Evolutionary conservation across 768 basidiomycete genomes (phyloP).

Genomic region (Mycena filopes): DNA sequence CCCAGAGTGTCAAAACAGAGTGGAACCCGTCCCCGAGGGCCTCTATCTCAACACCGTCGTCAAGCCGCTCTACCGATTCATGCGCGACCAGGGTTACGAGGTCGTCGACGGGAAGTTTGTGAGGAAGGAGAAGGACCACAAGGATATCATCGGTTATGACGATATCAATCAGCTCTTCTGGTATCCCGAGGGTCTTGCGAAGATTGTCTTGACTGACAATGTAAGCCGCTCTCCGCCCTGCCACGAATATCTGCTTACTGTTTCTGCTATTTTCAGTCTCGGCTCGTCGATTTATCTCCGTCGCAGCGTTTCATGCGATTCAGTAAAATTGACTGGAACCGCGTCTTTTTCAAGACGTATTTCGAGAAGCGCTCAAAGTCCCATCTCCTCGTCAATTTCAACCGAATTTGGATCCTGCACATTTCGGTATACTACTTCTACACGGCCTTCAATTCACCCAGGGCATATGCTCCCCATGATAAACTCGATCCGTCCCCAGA

Average conservation of each 20-base stretch:
- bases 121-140: conserved; percentile 92
- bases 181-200: conserved; percentile 98
- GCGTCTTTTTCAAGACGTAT: conserved; percentile 99
- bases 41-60: conserved; percentile 91
- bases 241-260: conserved; percentile 9
- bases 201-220: conserved; percentile 89
- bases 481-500: conserved; percentile 77
- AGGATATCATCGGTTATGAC: conserved; percentile 98
- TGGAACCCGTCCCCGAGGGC: conserved; percentile 95
- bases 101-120: conserved; percentile 95
- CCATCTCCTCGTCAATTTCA: conserved; percentile 98
- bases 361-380: conserved; percentile 93
- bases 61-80: conserved; percentile 95
- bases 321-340: conserved; percentile 91
- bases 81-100: conserved; percentile 98
- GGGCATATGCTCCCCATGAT: conserved; percentile 82
- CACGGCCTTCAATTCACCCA: conserved; percentile 96
- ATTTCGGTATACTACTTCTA: conserved; percentile 96
- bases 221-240: conserved; percentile 54
- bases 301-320: conserved; percentile 95
- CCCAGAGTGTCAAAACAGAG: conserved; percentile 94
- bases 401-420: conserved; percentile 98
- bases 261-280: conserved; percentile 69
- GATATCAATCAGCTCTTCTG: conserved; percentile 99
- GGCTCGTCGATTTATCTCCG: conserved; percentile 91